Percentiles rank a stretch among this genome's conserved stretches.
Conservation (phyloP, 148 eudicot genomes). For the Diospyros lotus region DNA sequence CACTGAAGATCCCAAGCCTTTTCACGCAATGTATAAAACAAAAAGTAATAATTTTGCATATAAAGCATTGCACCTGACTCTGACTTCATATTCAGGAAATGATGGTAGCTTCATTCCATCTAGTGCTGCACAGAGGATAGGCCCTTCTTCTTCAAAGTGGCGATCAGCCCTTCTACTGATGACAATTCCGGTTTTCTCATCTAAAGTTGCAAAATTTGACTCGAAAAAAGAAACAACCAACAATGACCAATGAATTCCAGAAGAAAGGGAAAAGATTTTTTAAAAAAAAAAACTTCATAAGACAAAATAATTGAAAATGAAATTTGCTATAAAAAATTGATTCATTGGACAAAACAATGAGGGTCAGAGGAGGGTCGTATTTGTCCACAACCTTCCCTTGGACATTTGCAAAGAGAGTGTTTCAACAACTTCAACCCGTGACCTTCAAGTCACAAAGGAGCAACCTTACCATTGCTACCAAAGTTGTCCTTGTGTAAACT, state of each 20-base stretch:
- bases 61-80: constrained; percentile 70
- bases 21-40: background rate
- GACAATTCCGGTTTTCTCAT: constrained; percentile 78
- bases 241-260: background rate
- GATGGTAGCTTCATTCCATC: constrained; percentile 92
- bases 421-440: too few relatives aligned
- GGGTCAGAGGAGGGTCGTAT: too few relatives aligned
- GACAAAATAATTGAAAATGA: too few relatives aligned
- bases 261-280: background rate
- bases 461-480: too few relatives aligned
- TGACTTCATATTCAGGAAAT: constrained; percentile 79
- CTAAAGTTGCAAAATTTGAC: constrained; percentile 97
- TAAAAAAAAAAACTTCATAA: background rate
- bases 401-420: too few relatives aligned
- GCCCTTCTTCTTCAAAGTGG: constrained; percentile 99
- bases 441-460: too few relatives aligned
- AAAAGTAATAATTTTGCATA: background rate
- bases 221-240: constrained; percentile 20
- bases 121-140: constrained; percentile 84
- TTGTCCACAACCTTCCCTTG: too few relatives aligned
- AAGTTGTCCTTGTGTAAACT: too few relatives aligned
- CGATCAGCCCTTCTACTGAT: constrained; percentile 94
- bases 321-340: background rate
- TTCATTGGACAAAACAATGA: too few relatives aligned
- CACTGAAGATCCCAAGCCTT: background rate